Evolutionary conservation across 1,139 yeast genomes (phyloP).

Genomic region (Geotrichum bryndzae): DNA sequence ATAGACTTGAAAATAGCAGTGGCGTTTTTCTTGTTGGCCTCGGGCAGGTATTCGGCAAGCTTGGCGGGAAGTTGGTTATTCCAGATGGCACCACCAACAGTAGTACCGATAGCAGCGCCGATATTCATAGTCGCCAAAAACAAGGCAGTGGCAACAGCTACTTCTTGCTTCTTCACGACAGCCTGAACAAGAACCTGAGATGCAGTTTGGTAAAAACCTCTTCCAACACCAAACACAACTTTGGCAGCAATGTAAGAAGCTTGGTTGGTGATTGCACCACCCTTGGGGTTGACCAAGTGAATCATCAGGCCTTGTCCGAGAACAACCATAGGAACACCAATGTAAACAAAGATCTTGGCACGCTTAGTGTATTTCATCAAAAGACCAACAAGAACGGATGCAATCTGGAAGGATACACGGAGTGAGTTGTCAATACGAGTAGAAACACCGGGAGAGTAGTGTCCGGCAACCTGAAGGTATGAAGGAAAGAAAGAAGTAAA

Average conservation of each 20-base stretch:
- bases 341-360: constrained; percentile 9
- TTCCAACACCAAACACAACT: constrained; percentile 24
- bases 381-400: constrained; percentile 16
- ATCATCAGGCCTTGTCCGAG: constrained; percentile 18
- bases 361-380: constrained; percentile 15
- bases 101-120: constrained; percentile 34
- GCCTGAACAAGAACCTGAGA: constrained; percentile 25
- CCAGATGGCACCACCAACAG: constrained; percentile 34
- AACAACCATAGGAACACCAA: constrained; percentile 17
- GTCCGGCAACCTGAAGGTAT: constrained; percentile 17
- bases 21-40: constrained; percentile 10
- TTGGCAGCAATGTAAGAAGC: constrained; percentile 21
- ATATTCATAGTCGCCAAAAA: constrained; percentile 23
- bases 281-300: constrained; percentile 11
- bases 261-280: constrained; percentile 1
- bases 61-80: constrained; percentile 26
- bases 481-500: constrained; percentile 16
- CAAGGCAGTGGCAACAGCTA: constrained; percentile 25
- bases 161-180: constrained; percentile 21
- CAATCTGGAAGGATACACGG: constrained; percentile 16
- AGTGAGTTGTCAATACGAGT: constrained; percentile 17
- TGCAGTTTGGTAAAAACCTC: constrained; percentile 23
- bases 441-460: constrained; percentile 13
- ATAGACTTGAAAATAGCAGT: constrained; percentile 15
- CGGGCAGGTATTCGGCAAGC: constrained; percentile 22